phyloP scores from a whole-genome alignment of 495 filamentous ascomycete species.

The Paragyromitra xinjiangensis region DNA sequence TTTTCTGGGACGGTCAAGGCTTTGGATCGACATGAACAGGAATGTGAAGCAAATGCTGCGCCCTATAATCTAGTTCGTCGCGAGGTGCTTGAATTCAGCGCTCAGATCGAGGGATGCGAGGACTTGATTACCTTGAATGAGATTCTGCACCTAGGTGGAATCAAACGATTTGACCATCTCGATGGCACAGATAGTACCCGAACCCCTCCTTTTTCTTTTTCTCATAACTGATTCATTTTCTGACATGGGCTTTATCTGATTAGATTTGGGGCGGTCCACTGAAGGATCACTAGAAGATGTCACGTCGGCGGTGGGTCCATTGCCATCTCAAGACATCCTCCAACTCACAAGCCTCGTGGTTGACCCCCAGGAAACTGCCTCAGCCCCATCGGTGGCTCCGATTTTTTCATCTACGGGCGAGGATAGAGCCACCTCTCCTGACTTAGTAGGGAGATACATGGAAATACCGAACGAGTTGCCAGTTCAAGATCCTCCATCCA shows the following conservation, averaged over 20 bases:
- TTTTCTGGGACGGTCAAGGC: background rate
- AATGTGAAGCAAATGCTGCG: background rate
- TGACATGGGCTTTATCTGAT: background rate
- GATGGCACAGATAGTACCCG: slow-evolving; percentile 8
- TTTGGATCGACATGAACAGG: background rate
- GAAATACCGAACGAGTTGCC: background rate
- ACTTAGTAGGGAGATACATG: background rate
- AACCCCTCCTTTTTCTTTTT: background rate
- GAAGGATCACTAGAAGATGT: no score
- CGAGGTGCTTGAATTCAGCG: background rate
- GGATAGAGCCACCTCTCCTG: background rate
- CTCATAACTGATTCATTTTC: background rate
- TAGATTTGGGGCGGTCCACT: background rate
- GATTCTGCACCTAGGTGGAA: background rate
- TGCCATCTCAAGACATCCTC: no score
- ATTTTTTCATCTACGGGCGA: background rate
- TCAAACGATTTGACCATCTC: background rate
- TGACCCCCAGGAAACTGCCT: background rate
- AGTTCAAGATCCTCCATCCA: background rate
- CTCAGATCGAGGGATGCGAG: background rate
- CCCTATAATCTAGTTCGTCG: background rate
- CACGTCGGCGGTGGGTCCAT: no score
- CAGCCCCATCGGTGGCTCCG: background rate
- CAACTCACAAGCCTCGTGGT: no score
- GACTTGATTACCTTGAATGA: background rate